Evolutionary conservation across 2,329 filamentous ascomycete genomes (phyloP).

Genomic region (Dendryphion nanum): DNA sequence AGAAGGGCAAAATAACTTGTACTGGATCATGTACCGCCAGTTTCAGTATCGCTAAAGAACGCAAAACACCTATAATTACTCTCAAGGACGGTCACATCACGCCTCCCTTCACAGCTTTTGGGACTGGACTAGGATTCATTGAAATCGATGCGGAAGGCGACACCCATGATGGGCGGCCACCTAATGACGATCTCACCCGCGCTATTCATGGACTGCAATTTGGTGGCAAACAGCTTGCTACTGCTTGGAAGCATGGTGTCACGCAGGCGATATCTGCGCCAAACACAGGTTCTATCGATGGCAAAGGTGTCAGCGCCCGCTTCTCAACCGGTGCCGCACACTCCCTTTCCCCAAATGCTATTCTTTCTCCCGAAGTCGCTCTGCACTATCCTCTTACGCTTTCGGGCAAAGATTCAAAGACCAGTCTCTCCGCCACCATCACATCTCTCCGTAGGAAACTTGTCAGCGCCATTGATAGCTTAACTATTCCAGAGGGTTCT

Average conservation of each 20-base stretch:
- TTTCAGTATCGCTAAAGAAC: conserved; percentile 35
- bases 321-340: conserved; percentile 37
- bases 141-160: conserved; percentile 59
- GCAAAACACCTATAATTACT: conserved; percentile 40
- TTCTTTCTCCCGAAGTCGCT: conserved; percentile 40
- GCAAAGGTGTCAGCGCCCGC: conserved; percentile 38
- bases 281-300: conserved; percentile 22
- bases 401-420: conserved; percentile 45
- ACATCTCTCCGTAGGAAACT: conserved; percentile 55
- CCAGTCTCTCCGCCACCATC: conserved; percentile 50
- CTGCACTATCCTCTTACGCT: conserved; percentile 54
- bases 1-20: conserved; percentile 56
- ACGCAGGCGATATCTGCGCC: conserved; percentile 41
- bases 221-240: conserved; percentile 39
- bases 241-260: conserved; percentile 39
- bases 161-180: conserved; percentile 47
- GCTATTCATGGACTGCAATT: conserved; percentile 49
- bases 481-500: conserved; percentile 30
- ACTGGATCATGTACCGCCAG: conserved; percentile 54
- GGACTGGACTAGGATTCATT: conserved; percentile 59
- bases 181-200: conserved; percentile 56
- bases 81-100: conserved; percentile 62
- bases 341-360: conserved; percentile 28
- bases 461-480: conserved; percentile 47
- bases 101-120: conserved; percentile 60